Percentiles rank a stretch among this genome's conserved stretches.
Conservation (phyloP, 257 asterid species). For the Scutellaria minor region DNA sequence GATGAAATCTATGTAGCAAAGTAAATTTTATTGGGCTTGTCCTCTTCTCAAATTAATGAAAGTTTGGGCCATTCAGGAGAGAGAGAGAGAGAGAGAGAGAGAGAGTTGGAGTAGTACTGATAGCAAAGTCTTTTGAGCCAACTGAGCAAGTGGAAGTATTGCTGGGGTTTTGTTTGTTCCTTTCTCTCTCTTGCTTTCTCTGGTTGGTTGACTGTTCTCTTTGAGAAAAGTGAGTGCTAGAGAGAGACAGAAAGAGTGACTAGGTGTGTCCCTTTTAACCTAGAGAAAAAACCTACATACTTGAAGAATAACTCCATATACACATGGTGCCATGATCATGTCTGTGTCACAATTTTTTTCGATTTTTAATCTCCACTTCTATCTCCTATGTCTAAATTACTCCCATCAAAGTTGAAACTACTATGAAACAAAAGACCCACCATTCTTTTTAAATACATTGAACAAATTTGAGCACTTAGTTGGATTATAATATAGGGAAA, state of each 20-base stretch:
- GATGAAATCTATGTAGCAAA: constrained; percentile 2
- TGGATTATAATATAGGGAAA: too few species aligned
- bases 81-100: constrained; percentile 27
- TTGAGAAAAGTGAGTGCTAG: background rate
- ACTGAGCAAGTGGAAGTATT: constrained; percentile 46
- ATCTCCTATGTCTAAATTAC: too few species aligned
- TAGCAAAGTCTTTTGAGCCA: constrained; percentile 20
- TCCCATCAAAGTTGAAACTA: too few species aligned
- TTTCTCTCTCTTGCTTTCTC: constrained; percentile 28
- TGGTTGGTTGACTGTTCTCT: constrained; percentile 50
- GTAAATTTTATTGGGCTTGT: constrained; percentile 27
- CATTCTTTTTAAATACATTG: too few species aligned
- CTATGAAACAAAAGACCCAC: too few species aligned
- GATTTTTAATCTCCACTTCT: too few species aligned
- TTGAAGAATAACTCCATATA: too few species aligned
- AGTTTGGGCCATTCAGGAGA: constrained; percentile 27
- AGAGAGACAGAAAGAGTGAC: constrained; percentile 26
- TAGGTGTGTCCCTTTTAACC: constrained; percentile 39
- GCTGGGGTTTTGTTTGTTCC: constrained; percentile 40
- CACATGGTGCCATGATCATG: too few species aligned
- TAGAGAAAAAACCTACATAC: constrained; percentile 21
- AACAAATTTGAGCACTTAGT: too few species aligned
- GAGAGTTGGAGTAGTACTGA: background rate
- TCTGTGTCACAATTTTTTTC: too few species aligned
- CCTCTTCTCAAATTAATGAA: constrained; percentile 30